A percentile compares a stretch with the other conserved stretches of the same genome.
These are phyloP conservation scores for Leccinum incarnatum DNA, from an alignment of 768 basidiomycete species.

Conservation along the genomic window DNA sequence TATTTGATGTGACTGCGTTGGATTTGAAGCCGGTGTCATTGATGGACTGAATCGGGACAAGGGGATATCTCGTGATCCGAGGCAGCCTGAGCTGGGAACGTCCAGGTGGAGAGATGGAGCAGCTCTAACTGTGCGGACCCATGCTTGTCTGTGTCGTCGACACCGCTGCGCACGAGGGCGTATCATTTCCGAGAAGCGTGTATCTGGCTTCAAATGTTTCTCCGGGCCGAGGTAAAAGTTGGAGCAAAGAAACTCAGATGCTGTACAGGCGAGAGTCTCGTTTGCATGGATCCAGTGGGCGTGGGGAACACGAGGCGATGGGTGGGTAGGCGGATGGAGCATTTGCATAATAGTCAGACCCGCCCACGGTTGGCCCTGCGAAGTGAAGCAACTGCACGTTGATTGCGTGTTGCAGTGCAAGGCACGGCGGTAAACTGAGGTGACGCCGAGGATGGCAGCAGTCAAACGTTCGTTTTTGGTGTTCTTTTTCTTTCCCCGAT, in stretches of 20 bases:
- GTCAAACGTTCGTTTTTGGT: background rate
- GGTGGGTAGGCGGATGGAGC: background rate
- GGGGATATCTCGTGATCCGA: background rate
- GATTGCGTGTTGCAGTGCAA: background rate
- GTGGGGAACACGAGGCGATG: conserved; percentile 24
- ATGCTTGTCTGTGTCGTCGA: background rate
- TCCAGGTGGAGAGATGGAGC: background rate
- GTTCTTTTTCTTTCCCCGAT: background rate
- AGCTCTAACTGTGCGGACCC: background rate
- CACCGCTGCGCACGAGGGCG: background rate
- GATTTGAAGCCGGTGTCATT: background rate
- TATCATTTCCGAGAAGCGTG: background rate
- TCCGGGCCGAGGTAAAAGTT: conserved; percentile 9
- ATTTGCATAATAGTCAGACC: background rate
- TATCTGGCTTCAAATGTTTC: background rate
- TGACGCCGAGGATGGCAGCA: background rate
- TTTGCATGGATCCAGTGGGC: conserved; percentile 1
- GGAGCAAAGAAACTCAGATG: conserved; percentile 7
- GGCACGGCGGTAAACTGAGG: background rate
- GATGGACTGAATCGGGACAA: background rate
- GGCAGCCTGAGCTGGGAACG: background rate
- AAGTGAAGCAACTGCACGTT: background rate
- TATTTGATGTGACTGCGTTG: background rate
- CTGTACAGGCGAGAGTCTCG: conserved; percentile 7
- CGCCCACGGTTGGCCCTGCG: background rate